These are phyloP conservation scores for Tuber melanosporum DNA, from an alignment of 495 filamentous ascomycete species.

Conservation along the genomic window DNA sequence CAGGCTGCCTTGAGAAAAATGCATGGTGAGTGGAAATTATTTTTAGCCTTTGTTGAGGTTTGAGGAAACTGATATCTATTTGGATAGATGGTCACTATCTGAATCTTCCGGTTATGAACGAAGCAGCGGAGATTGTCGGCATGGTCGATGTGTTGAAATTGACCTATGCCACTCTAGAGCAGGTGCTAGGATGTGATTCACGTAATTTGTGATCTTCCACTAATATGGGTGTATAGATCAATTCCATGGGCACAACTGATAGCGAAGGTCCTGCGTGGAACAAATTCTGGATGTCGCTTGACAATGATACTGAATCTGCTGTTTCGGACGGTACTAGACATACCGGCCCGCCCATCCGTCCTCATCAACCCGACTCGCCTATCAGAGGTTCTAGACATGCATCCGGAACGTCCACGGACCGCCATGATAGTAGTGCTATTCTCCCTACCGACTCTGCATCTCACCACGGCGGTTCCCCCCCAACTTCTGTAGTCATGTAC, in stretches of 20 bases:
- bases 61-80: constrained; percentile 13
- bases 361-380: constrained; percentile 48
- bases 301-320: constrained; percentile 93
- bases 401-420: constrained; percentile 51
- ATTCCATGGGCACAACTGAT: constrained; percentile 69
- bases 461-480: constrained; percentile 76
- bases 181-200: constrained; percentile 59
- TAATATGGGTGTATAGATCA: constrained; percentile 51
- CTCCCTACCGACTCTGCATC: constrained; percentile 91
- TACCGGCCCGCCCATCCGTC: constrained; percentile 51
- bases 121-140: constrained; percentile 90
- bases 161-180: constrained; percentile 95
- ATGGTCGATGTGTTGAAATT: constrained; percentile 99
- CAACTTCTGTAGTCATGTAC: constrained; percentile 56
- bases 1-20: constrained; percentile 96
- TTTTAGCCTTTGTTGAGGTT: constrained; percentile 9
- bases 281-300: constrained; percentile 97
- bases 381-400: constrained; percentile 59
- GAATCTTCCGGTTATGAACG: constrained; percentile 97
- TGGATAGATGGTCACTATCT: constrained; percentile 87
- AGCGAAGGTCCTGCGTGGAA: constrained; percentile 97
- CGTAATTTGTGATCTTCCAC: neutral
- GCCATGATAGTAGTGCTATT: constrained; percentile 58
- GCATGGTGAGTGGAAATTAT: constrained; percentile 66
- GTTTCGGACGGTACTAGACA: constrained; percentile 78